Evolutionary conservation across 768 basidiomycete genomes (phyloP).

Genomic region (Mycena albidolilacea): DNA sequence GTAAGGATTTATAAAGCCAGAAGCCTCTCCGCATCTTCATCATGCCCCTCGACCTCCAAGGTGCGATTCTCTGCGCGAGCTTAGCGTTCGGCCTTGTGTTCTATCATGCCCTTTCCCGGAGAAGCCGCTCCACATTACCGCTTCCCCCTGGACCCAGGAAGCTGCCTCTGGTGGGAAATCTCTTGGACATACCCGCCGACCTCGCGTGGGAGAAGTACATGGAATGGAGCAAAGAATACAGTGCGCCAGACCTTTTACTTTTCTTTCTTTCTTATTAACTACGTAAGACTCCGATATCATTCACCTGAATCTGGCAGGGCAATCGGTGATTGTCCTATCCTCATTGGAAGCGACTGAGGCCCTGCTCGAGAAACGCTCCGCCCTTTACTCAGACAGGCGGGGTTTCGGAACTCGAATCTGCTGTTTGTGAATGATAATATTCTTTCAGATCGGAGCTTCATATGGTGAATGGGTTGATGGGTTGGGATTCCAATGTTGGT

Average conservation of each 20-base stretch:
- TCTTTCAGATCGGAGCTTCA: conserved; percentile 5
- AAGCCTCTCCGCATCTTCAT: conserved; percentile 7
- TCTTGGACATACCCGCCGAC: too few species aligned
- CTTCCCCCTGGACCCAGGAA: conserved; percentile 7
- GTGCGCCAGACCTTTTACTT: conserved; percentile 1
- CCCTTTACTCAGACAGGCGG: conserved; percentile 59
- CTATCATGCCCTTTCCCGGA: too few species aligned
- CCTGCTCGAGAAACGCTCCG: conserved; percentile 61
- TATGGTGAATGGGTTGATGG: not conserved
- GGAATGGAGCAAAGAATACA: not conserved
- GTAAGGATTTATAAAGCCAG: conserved; percentile 1
- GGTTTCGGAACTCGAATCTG: too few species aligned
- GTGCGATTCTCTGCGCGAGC: not conserved
- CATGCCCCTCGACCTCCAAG: not conserved
- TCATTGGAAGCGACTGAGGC: conserved; percentile 51
- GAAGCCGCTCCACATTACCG: too few species aligned
- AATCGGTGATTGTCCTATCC: conserved; percentile 49
- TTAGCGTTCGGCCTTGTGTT: too few species aligned
- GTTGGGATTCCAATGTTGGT: too few species aligned
- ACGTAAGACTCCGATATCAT: conserved; percentile 9
- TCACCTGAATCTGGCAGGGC: conserved; percentile 12
- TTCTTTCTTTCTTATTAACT: conserved; percentile 17
- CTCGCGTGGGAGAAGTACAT: too few species aligned
- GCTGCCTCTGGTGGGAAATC: too few species aligned
- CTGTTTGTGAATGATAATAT: not conserved